phyloP scores from a whole-genome alignment of 305 asterid genomes.

The Coffea humblotiana region DNA sequence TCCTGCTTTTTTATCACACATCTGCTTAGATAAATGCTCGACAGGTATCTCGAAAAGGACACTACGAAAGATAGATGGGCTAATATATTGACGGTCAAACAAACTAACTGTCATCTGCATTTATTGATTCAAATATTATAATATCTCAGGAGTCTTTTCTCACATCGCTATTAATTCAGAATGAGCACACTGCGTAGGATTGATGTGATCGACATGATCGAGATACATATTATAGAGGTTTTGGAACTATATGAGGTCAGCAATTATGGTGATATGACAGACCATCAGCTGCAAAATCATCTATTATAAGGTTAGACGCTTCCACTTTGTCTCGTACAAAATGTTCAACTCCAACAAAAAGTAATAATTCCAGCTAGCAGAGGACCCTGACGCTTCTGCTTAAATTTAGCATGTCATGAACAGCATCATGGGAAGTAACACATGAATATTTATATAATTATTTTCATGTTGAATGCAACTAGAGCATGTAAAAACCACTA shows the following conservation, averaged over 20 bases:
- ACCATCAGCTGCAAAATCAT: background rate
- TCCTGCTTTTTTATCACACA: too few species aligned
- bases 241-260: background rate
- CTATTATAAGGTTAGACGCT: background rate
- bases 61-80: too few species aligned
- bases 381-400: conserved; percentile 45
- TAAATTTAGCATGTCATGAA: conserved; percentile 32
- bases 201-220: too few species aligned
- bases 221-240: too few species aligned
- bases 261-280: background rate
- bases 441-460: background rate
- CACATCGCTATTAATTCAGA: too few species aligned
- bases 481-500: background rate
- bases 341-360: background rate
- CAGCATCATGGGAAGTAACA: background rate
- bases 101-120: too few species aligned
- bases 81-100: too few species aligned
- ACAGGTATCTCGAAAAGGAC: too few species aligned
- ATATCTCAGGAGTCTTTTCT: too few species aligned
- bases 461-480: background rate
- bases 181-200: too few species aligned
- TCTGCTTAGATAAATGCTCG: too few species aligned
- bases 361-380: background rate
- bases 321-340: background rate
- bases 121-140: too few species aligned